Evolutionary conservation across 345 rosid genomes (phyloP).

Genomic region (Hirschfeldia incana): DNA sequence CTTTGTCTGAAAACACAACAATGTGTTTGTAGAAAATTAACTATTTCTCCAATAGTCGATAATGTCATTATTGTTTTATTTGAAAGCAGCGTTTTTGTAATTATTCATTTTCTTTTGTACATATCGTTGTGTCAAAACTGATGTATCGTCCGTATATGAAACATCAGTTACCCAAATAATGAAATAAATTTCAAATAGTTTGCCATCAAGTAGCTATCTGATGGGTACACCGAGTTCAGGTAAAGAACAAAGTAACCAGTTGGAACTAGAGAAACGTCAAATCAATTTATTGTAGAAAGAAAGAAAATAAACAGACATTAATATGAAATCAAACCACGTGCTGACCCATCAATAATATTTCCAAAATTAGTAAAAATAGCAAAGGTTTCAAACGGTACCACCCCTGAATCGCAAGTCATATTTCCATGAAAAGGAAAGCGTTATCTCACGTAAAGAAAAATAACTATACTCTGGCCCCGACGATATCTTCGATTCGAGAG

Average conservation of each 20-base stretch:
- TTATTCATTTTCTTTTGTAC: slow-evolving; percentile 24
- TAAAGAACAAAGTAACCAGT: slow-evolving; percentile 35
- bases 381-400: neutral
- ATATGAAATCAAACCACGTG: slow-evolving; percentile 24
- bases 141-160: slow-evolving; percentile 31
- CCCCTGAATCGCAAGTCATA: neutral
- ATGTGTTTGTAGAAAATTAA: neutral
- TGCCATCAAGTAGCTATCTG: slow-evolving; percentile 16
- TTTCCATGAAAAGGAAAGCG: neutral
- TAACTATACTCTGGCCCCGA: neutral
- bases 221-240: slow-evolving; percentile 30
- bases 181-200: slow-evolving; percentile 16
- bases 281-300: slow-evolving; percentile 7
- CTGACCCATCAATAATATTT: slow-evolving; percentile 10
- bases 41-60: slow-evolving; percentile 11
- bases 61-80: slow-evolving; percentile 24
- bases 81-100: slow-evolving; percentile 24
- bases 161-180: slow-evolving; percentile 18
- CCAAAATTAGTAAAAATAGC: neutral
- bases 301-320: neutral
- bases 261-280: slow-evolving; percentile 23
- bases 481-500: neutral
- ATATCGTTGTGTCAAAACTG: slow-evolving; percentile 30
- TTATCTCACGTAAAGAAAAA: neutral
- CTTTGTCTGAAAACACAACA: neutral